These are phyloP conservation scores for Chrysochromulina parva DNA, from an alignment of 78 protist genomes.

Conservation along the genomic window DNA sequence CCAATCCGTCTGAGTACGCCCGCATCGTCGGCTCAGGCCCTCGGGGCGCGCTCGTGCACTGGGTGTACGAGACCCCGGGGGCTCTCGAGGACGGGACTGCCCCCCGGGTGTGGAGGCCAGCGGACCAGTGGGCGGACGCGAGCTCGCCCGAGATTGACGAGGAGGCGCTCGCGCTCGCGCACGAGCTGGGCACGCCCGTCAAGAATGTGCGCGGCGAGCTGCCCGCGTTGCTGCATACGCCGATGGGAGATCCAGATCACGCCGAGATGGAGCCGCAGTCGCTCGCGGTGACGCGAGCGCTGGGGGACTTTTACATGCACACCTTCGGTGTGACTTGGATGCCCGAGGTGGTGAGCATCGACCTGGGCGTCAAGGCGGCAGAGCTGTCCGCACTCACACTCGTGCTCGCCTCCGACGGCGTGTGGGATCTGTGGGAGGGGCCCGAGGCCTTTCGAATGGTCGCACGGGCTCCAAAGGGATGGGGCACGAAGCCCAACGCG, in stretches of 20 bases:
- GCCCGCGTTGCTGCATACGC: background rate
- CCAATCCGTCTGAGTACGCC: background rate
- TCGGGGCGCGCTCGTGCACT: background rate
- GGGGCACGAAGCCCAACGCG: too few relatives aligned
- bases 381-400: background rate
- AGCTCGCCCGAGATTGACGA: too few relatives aligned
- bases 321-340: background rate
- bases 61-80: background rate
- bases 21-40: background rate
- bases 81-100: background rate
- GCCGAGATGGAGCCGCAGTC: background rate
- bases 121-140: background rate
- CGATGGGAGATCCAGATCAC: background rate
- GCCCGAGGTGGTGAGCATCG: background rate
- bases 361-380: background rate
- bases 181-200: background rate
- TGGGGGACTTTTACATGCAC: constrained; percentile 2
- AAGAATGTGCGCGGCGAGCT: background rate
- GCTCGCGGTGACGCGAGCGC: constrained; percentile 3
- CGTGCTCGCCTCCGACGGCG: background rate
- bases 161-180: background rate
- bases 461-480: too few relatives aligned
- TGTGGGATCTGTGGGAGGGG: constrained; percentile 18
- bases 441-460: too few relatives aligned
- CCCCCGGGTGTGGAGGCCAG: background rate